These are phyloP conservation scores for Cicer arietinum DNA, from an alignment of 306 rosid species.

Conservation along the genomic window DNA sequence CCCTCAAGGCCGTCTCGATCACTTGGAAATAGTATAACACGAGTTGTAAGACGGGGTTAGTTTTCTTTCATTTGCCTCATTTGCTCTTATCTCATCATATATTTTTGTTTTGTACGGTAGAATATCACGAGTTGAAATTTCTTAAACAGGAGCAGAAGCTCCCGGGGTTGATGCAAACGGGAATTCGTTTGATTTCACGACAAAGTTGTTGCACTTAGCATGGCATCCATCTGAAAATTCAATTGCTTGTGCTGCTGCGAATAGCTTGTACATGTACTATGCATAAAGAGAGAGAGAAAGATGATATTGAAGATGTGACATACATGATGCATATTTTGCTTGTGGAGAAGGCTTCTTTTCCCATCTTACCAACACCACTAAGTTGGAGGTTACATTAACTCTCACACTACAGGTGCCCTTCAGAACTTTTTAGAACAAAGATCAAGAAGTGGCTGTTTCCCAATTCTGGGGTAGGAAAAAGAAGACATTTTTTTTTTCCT, in stretches of 20 bases:
- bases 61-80: slow-evolving; percentile 31
- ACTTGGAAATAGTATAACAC: slow-evolving; percentile 85
- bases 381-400: slow-evolving; percentile 71
- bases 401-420: slow-evolving; percentile 61
- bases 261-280: slow-evolving; percentile 99
- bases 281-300: slow-evolving; percentile 66
- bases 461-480: slow-evolving; percentile 58
- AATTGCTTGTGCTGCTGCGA: slow-evolving; percentile 99
- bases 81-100: background rate
- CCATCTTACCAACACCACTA: slow-evolving; percentile 58
- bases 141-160: slow-evolving; percentile 74
- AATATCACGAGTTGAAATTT: background rate
- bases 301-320: slow-evolving; percentile 51
- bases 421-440: slow-evolving; percentile 54
- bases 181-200: slow-evolving; percentile 90
- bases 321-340: slow-evolving; percentile 48
- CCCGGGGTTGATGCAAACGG: slow-evolving; percentile 91
- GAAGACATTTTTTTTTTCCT: slow-evolving; percentile 51
- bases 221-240: slow-evolving; percentile 98
- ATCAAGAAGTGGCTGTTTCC: slow-evolving; percentile 60
- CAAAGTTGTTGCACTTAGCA: slow-evolving; percentile 97
- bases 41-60: slow-evolving; percentile 92
- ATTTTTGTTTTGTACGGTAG: background rate
- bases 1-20: slow-evolving; percentile 96
- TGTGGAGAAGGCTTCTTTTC: slow-evolving; percentile 68